Evolutionary conservation across 73 alveolate species (phyloP), one percentile per base, ranked within the genome.

Genomic region (Paramecium sexaurelia): DNA sequence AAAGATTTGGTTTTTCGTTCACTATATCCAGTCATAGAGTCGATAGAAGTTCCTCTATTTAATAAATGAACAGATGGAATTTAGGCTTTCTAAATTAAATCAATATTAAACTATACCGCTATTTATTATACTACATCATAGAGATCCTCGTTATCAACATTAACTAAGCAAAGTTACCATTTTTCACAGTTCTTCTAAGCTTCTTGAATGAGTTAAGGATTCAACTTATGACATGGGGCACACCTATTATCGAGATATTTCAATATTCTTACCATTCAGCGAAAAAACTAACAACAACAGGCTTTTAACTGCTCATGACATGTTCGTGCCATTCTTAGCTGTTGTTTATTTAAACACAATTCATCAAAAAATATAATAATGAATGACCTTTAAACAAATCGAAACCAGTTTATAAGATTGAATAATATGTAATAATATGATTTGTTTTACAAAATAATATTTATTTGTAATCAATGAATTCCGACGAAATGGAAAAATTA

Each of bases 281-380:
- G 26, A 35, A 71, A 71, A 71, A 71, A 40, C 86, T 35, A 71
- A 71, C 86, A 71, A 71, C 86, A 27, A 71, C 86, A 11, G 86
- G 86, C 11, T 71, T 37, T 8, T 29, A 2, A 17, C 33, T 13
- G 29, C 43, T 71, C 15, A 35, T 40, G 17, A 71, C 86, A 15
- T 71, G 56, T 2, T 71, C 56, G n/a, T 71, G 11, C 86, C 86
- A 71, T 71, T 71, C 86, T 37, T 35, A 19, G 56, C 19, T 33
- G 56, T 17, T 71, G 55, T 37, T 37, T 32, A 71, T 71, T 37
- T 37, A 20, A 40, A 33, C 51, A 71, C 86, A 71, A 37, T 71
- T 71, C 86, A 61, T 61, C 43, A 61, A 26, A 61, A 61, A 61
- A 61, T 29, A 61, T 29, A 61, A 61, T 61, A 61, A 61, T 61